Conservation (phyloP, 1,284 basidiomycete species). For the Rhizopogon parksii region DNA sequence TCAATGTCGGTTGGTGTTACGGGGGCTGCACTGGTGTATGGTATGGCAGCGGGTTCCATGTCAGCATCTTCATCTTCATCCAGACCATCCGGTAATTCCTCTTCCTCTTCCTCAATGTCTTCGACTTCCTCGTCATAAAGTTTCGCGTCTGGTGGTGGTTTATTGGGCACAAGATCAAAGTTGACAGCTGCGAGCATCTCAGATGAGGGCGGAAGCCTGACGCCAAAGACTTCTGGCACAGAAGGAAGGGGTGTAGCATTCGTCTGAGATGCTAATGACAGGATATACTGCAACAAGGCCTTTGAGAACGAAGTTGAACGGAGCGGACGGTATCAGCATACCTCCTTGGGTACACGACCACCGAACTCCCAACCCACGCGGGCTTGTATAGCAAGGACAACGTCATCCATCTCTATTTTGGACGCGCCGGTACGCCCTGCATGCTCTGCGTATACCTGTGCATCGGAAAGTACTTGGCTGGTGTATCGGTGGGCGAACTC, state of each 20-base stretch:
- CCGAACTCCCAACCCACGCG: conserved; percentile 94
- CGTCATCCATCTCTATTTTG: conserved; percentile 86
- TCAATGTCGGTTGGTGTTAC: conserved; percentile 59
- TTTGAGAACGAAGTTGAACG: neutral
- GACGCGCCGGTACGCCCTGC: conserved; percentile 58
- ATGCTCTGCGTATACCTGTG: conserved; percentile 91
- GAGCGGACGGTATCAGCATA: conserved; percentile 32
- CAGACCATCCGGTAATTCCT: conserved; percentile 19
- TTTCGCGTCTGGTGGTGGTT: conserved; percentile 66
- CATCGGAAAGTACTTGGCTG: conserved; percentile 84
- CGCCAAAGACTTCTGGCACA: conserved; percentile 92
- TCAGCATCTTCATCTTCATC: conserved; percentile 49
- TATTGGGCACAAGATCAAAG: conserved; percentile 89
- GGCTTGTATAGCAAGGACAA: conserved; percentile 86
- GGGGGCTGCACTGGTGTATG: conserved; percentile 21
- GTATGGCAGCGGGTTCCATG: conserved; percentile 50
- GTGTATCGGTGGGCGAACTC: conserved; percentile 97
- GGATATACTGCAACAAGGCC: conserved; percentile 59
- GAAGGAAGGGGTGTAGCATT: conserved; percentile 86
- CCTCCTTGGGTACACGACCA: conserved; percentile 92
- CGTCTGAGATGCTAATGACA: conserved; percentile 84
- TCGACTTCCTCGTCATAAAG: conserved; percentile 75
- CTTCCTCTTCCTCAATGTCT: conserved; percentile 62
- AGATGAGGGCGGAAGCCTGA: conserved; percentile 76
- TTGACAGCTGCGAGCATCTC: conserved; percentile 88